Evolutionary conservation across 2,329 filamentous ascomycete species (phyloP), one percentile per base, ranked within the genome.

Genomic region (Neofusicoccum kwambonambiense): DNA sequence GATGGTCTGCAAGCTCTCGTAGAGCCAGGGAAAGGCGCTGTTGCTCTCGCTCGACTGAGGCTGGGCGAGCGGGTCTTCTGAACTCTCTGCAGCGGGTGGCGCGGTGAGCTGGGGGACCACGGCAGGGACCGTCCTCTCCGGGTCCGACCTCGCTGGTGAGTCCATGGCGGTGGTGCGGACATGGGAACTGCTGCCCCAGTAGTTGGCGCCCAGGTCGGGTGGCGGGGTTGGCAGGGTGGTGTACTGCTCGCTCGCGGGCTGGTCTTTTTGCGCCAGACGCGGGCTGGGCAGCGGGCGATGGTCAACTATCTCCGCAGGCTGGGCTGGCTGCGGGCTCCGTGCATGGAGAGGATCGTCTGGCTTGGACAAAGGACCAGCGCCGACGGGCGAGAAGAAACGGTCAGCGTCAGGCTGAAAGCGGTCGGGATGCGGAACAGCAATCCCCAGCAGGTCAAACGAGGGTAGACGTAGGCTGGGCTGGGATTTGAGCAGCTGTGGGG

Each of bases 381-480:
- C 76, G 22, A 78, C 64, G 35, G 71, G 69, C 12, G 73, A 70
- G 65, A 77, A 76, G 15, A 69, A 70, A 52, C 70, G 66, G 49
- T 66, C 67, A 47, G 70, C 57, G 65, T 67, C 72, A 27, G 60
- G 56, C 52, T 71, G 69, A 58, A 77, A 69, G 67, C 75, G 71
- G 70, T 81, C 76, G 67, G 80, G 77, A 74, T 81, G 78, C 51
- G 82, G 80, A 57, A 78, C 76, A 61, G 79, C 78, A 65, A 84
- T 84, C 39, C 82, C 82, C 57, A 85, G 76, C 17, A 78, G 74
- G 64, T 85, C 79, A 70, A 86, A 85, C 2, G 83, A 83, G 4
- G 83, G 84, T 15, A 86, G 78, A 62, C 83, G 81, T 45, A 86
- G 73, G 39, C 41, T n/a, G 19, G 44, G 49, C 27, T 39, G 37